phyloP scores from a whole-genome alignment of 257 asterid genomes.

The Nicotiana tomentosiformis region DNA sequence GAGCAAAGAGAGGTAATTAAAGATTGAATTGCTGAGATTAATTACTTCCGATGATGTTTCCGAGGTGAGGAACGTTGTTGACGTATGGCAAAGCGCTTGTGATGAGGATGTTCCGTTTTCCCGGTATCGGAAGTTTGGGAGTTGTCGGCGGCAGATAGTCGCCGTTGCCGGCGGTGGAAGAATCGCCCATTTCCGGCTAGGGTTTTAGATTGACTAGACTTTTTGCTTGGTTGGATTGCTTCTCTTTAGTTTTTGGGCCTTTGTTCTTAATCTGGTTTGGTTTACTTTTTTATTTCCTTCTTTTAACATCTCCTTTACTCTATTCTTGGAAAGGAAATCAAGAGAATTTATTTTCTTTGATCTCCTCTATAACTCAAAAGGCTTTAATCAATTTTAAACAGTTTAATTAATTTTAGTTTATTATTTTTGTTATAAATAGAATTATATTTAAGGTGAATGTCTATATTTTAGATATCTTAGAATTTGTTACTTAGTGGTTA shows the following conservation, averaged over 20 bases:
- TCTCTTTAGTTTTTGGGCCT: background rate
- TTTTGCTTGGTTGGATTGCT: background rate
- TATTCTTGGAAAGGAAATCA: too few species aligned
- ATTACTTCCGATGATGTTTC: slow-evolving; percentile 90
- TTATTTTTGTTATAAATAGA: too few species aligned
- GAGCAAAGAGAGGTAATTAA: background rate
- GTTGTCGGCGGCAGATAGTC: background rate
- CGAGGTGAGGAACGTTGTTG: slow-evolving; percentile 93
- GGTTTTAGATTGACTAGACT: background rate
- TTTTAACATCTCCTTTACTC: too few species aligned
- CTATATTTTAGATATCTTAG: too few species aligned
- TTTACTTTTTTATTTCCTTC: too few species aligned
- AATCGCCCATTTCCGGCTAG: slow-evolving; percentile 34
- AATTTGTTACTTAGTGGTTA: too few species aligned
- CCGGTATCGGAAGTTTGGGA: slow-evolving; percentile 63
- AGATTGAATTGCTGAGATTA: background rate
- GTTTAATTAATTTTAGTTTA: too few species aligned
- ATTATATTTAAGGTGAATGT: too few species aligned
- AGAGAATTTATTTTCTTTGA: too few species aligned
- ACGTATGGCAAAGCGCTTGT: slow-evolving; percentile 94
- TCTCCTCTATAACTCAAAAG: too few species aligned
- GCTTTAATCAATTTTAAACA: too few species aligned
- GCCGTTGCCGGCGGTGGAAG: slow-evolving; percentile 13
- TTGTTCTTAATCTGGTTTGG: background rate
- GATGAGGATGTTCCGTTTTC: slow-evolving; percentile 71